Evolutionary conservation across 2,329 filamentous ascomycete genomes (phyloP).

Genomic region (Fusarium protoensiforme): DNA sequence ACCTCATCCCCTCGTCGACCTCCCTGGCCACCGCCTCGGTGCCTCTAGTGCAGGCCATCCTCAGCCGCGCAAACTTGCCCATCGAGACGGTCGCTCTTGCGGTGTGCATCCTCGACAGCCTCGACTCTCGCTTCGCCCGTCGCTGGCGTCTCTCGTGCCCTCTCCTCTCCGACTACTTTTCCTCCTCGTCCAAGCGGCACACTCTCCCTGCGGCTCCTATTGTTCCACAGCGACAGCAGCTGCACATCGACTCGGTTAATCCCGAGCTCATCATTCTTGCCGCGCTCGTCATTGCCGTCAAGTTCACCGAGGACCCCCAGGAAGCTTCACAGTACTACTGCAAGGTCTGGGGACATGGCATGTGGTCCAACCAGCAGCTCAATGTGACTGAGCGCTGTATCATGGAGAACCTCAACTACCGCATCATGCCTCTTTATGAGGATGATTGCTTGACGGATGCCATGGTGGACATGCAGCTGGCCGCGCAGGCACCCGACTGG

Average conservation of each 20-base stretch:
- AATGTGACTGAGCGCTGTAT: slow-evolving; percentile 73
- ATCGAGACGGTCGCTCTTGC: slow-evolving; percentile 72
- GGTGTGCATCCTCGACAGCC: slow-evolving; percentile 73
- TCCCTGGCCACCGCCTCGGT: slow-evolving; percentile 70
- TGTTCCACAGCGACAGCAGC: slow-evolving; percentile 48
- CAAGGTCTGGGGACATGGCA: slow-evolving; percentile 61
- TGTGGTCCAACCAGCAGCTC: slow-evolving; percentile 71
- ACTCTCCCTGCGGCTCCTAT: slow-evolving; percentile 57
- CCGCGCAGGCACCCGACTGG: slow-evolving; percentile 51
- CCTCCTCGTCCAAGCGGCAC: slow-evolving; percentile 56
- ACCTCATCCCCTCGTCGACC: slow-evolving; percentile 72
- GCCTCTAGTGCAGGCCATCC: slow-evolving; percentile 68
- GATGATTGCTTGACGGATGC: slow-evolving; percentile 67
- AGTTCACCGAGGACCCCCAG: slow-evolving; percentile 72
- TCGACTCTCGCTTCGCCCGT: slow-evolving; percentile 71
- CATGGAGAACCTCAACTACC: slow-evolving; percentile 72
- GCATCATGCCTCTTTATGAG: slow-evolving; percentile 70
- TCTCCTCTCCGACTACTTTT: slow-evolving; percentile 48
- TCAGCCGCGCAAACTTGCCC: slow-evolving; percentile 67
- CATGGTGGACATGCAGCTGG: slow-evolving; percentile 72
- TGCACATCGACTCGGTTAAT: slow-evolving; percentile 70
- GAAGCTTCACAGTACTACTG: slow-evolving; percentile 65
- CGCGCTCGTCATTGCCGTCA: slow-evolving; percentile 71
- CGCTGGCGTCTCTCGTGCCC: slow-evolving; percentile 71
- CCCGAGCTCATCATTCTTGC: slow-evolving; percentile 73